phyloP scores from a whole-genome alignment of 805 yeast genomes.

The Metschnikowia cerradonensis region DNA sequence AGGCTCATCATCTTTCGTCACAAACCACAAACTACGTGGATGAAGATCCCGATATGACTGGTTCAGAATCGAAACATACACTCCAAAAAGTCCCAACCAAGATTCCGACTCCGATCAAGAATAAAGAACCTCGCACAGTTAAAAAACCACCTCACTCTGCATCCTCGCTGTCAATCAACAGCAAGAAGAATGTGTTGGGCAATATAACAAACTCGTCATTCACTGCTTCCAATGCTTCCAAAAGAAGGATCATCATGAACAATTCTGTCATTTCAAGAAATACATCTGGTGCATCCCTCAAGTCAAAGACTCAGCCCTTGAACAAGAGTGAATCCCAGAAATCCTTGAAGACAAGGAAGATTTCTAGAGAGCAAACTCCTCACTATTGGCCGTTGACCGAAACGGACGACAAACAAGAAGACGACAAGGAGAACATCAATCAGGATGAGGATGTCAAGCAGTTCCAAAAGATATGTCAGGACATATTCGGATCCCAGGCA shows the following conservation, averaged over 20 bases:
- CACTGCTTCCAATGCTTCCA: slow-evolving; percentile 38
- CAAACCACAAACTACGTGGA: slow-evolving; percentile 21
- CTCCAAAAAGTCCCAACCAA: slow-evolving; percentile 37
- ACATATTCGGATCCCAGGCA: slow-evolving; percentile 25
- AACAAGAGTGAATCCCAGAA: slow-evolving; percentile 11
- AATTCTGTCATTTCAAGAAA: slow-evolving; percentile 23
- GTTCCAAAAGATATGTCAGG: slow-evolving; percentile 31
- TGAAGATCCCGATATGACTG: slow-evolving; percentile 23
- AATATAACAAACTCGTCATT: slow-evolving; percentile 35
- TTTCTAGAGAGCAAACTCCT: slow-evolving; percentile 15
- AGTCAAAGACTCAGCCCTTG: slow-evolving; percentile 6
- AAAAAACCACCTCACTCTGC: slow-evolving; percentile 22
- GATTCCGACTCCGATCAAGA: slow-evolving; percentile 36
- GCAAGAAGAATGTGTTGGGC: slow-evolving; percentile 22
- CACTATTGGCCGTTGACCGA: slow-evolving; percentile 17
- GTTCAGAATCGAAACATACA: slow-evolving; percentile 23
- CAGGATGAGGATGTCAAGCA: slow-evolving; percentile 25
- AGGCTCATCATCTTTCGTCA: slow-evolving; percentile 47
- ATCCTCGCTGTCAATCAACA: slow-evolving; percentile 21
- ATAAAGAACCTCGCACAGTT: slow-evolving; percentile 11
- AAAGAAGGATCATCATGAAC: slow-evolving; percentile 28
- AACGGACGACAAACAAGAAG: slow-evolving; percentile 11
- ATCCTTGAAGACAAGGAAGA: slow-evolving; percentile 10
- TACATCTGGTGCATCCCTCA: slow-evolving; percentile 17
- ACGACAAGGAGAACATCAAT: slow-evolving; percentile 15